Percentiles rank a stretch among this genome's conserved stretches.
These are phyloP conservation scores for Cercospora janseana DNA, from an alignment of 2,329 filamentous ascomycete species.

Conservation along the genomic window DNA sequence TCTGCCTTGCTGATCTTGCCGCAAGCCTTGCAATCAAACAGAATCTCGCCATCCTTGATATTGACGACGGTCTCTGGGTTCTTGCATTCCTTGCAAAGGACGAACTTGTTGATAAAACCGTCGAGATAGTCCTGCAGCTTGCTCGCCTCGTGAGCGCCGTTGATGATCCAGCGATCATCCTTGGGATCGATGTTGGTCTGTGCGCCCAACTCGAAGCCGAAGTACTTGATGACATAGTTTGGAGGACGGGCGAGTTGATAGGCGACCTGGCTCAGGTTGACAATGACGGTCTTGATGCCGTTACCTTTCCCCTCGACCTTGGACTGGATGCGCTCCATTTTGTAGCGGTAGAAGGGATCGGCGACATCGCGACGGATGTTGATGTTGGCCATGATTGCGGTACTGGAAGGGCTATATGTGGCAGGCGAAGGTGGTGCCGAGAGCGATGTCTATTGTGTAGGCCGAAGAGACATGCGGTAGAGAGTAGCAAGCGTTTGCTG, in stretches of 20 bases:
- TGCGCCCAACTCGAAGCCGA: slow-evolving; percentile 96
- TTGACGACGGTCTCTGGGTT: slow-evolving; percentile 96
- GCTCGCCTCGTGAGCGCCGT: slow-evolving; percentile 88
- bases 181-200: slow-evolving; percentile 97
- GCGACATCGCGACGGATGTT: slow-evolving; percentile 98
- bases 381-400: slow-evolving; percentile 87
- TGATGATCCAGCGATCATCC: slow-evolving; percentile 99
- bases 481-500: slow-evolving; percentile 35
- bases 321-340: slow-evolving; percentile 98
- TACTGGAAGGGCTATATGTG: slow-evolving; percentile 34
- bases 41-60: slow-evolving; percentile 89
- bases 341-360: slow-evolving; percentile 99
- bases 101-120: slow-evolving; percentile 97
- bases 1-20: slow-evolving; percentile 91
- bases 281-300: slow-evolving; percentile 97
- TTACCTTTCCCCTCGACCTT: slow-evolving; percentile 99
- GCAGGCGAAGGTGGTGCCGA: slow-evolving; percentile 7
- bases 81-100: slow-evolving; percentile 99
- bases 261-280: slow-evolving; percentile 93
- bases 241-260: slow-evolving; percentile 88
- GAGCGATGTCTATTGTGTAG: slow-evolving; percentile 22
- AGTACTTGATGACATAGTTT: slow-evolving; percentile 98
- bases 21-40: slow-evolving; percentile 97
- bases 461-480: slow-evolving; percentile 60
- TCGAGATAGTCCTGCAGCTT: slow-evolving; percentile 98